Percentiles rank a stretch among this genome's conserved stretches.
These are phyloP conservation scores for Talaromyces sp. DNA, from an alignment of 2,329 filamentous ascomycete genomes.

Conservation along the genomic window DNA sequence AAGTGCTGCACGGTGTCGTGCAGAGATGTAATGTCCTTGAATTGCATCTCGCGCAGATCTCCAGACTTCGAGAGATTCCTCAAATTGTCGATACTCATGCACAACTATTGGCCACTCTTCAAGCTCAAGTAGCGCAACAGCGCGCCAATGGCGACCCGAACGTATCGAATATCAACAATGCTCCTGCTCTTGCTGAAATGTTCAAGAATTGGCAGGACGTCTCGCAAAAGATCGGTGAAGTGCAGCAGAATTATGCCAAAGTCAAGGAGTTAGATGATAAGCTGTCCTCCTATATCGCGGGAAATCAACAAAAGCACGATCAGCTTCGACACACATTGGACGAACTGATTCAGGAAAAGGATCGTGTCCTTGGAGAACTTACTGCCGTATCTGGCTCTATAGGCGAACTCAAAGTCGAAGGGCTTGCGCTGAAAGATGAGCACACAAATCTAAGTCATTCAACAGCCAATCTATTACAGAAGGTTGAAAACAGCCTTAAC, in stretches of 20 bases:
- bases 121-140: neutral
- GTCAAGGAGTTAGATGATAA: neutral
- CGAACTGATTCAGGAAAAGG: slow-evolving; percentile 19
- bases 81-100: slow-evolving; percentile 8
- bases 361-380: slow-evolving; percentile 16
- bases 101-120: neutral
- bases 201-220: neutral
- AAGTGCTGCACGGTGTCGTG: slow-evolving; percentile 22
- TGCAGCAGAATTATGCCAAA: neutral
- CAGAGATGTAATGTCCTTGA: slow-evolving; percentile 24
- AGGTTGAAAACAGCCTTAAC: neutral
- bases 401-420: neutral
- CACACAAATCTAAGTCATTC: neutral
- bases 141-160: neutral
- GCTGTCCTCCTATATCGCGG: slow-evolving; percentile 12
- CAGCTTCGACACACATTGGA: slow-evolving; percentile 13
- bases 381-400: neutral
- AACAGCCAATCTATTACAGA: neutral
- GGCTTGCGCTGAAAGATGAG: slow-evolving; percentile 2
- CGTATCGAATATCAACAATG: neutral
- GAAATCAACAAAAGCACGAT: slow-evolving; percentile 1
- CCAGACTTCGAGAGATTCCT: slow-evolving; percentile 7
- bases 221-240: neutral
- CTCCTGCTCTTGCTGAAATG: neutral
- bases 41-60: slow-evolving; percentile 17